These are phyloP conservation scores for Fusarium sp. DNA, from an alignment of 2,329 filamentous ascomycete species.

Conservation along the genomic window DNA sequence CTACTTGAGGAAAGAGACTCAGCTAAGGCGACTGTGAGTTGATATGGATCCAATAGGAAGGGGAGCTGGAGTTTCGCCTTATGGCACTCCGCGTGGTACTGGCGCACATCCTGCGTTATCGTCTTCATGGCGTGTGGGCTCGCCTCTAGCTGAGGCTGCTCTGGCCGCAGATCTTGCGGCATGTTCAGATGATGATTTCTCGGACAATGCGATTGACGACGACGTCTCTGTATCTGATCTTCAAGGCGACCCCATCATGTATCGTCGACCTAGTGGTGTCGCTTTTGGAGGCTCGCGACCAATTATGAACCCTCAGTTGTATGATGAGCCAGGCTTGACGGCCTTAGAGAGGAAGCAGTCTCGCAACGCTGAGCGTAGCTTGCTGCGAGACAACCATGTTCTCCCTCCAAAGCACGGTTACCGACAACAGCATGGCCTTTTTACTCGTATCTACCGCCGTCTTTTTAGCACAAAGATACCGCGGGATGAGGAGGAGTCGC, in stretches of 20 bases:
- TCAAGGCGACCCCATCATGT: constrained; percentile 63
- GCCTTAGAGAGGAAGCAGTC: constrained; percentile 66
- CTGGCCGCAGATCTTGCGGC: constrained; percentile 75
- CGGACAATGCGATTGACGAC: constrained; percentile 46
- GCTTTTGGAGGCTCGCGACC: constrained; percentile 78
- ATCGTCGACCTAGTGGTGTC: constrained; percentile 81
- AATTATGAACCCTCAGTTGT: constrained; percentile 69
- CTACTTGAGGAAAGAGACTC: constrained; percentile 7
- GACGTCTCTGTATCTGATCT: constrained; percentile 51
- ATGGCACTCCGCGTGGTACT: constrained; percentile 34
- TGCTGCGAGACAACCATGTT: constrained; percentile 74
- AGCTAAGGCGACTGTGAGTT: constrained; percentile 4
- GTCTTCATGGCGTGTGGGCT: constrained; percentile 67
- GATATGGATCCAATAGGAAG: constrained; percentile 35
- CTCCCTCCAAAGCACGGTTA: constrained; percentile 68
- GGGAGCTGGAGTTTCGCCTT: constrained; percentile 36
- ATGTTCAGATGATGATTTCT: constrained; percentile 67
- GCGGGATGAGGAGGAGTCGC: constrained; percentile 52
- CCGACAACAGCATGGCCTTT: constrained; percentile 48
- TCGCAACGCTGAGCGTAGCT: constrained; percentile 66
- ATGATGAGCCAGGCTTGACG: constrained; percentile 62
- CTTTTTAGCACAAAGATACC: constrained; percentile 68
- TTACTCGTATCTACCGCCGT: constrained; percentile 57
- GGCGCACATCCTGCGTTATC: constrained; percentile 43
- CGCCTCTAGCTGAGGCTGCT: constrained; percentile 74